These are phyloP conservation scores for Diaporthe nobilis DNA, from an alignment of 2,329 filamentous ascomycete genomes.

Conservation along the genomic window DNA sequence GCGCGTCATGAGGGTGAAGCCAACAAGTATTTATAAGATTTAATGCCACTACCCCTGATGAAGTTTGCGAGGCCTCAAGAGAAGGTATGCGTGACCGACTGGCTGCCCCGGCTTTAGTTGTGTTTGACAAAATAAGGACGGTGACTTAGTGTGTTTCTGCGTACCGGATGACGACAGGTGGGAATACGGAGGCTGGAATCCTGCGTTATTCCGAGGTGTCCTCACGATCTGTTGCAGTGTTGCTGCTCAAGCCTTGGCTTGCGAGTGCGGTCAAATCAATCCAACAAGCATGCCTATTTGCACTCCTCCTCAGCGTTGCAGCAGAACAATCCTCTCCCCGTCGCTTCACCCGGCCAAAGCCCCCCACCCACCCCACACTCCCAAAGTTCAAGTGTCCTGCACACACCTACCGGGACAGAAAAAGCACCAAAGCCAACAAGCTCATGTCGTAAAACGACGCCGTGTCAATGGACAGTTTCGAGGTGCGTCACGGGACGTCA, in stretches of 20 bases:
- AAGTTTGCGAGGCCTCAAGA: neutral
- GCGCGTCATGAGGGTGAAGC: too few relatives aligned
- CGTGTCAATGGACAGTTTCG: too few relatives aligned
- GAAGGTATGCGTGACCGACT: neutral
- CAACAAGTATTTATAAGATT: constrained; percentile 5
- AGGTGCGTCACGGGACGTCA: neutral
- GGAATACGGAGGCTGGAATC: neutral
- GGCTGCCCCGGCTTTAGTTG: neutral
- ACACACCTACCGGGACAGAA: neutral
- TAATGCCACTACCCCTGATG: constrained; percentile 5
- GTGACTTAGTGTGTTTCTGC: neutral
- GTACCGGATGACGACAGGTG: neutral
- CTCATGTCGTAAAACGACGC: too few relatives aligned
- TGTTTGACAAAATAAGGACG: neutral
- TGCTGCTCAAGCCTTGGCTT: neutral
- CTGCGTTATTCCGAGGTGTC: too few relatives aligned
- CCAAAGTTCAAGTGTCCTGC: too few relatives aligned
- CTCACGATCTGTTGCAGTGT: too few relatives aligned
- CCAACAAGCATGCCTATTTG: too few relatives aligned
- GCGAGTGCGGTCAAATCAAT: too few relatives aligned
- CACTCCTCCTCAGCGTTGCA: neutral
- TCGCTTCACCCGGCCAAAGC: neutral
- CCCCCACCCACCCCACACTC: too few relatives aligned
- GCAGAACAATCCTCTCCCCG: neutral
- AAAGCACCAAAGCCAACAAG: neutral